Base-by-base conservation (phyloP, 140 eudicot species). In the Senecio squalidus region DNA sequence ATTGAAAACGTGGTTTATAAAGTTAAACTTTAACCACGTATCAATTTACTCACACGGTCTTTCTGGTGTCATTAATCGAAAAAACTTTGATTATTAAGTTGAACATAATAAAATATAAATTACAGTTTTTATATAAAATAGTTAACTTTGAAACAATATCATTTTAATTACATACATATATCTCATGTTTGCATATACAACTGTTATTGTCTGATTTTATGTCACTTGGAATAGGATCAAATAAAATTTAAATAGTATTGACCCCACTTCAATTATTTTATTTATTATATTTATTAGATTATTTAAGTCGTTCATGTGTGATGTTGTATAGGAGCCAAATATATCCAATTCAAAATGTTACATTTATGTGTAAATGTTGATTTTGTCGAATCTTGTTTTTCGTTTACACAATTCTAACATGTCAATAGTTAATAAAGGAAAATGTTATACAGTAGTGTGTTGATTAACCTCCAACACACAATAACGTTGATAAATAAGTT, bases 221-320 rank as follows among this genome's bases (percentile, higher is more conserved):
- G 45, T 6, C 46, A 69, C 14, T 48, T 47, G 31, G 59, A 50
- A 69, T 34, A 25, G 31, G 30, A 63, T 72, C 39, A 56, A 45
- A 72, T 72, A 63, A 72, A 67, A 62, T 41, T 30, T 62, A 23
- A 29, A 55, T 63, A 44, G 31, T 30, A 40, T 31, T 55, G 64
- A 55, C 76, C 76, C 69, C 44, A 45, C 71, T 44, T 43, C 53
- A 33, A 62, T n/a, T 13, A 63, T 71, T 54, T n/a, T 13, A 63
- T 71, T 54, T 70, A 61, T 41, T 52, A 53, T 61, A 71, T 62
- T 54, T 71, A 71, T 54, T 38, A 55, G 43, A 62, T 46, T 55
- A 72, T 63, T 72, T 46, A 72, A 63, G 60, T 63, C 72, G 6
- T 36, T 55, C 77, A 72, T 64, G 77, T 72, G 72, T 48, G 39